phyloP scores from a whole-genome alignment of 768 basidiomycete genomes.

The Mrakia hoshinonis region DNA sequence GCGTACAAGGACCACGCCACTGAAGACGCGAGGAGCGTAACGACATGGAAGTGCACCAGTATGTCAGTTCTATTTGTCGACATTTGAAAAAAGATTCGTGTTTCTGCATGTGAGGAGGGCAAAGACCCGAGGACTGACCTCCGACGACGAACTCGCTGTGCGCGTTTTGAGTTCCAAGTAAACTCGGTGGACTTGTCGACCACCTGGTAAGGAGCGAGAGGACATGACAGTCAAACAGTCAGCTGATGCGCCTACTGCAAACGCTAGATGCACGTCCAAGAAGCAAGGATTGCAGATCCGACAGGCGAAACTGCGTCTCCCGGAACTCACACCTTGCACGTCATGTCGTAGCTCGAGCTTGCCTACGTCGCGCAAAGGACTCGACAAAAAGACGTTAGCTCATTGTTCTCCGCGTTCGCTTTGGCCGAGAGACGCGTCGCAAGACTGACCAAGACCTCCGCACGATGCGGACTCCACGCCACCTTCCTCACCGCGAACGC shows the following conservation, averaged over 20 bases:
- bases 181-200: conserved; percentile 53
- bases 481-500: conserved; percentile 19
- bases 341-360: conserved; percentile 85
- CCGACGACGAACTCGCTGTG: conserved; percentile 95
- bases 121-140: conserved; percentile 41
- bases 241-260: too few relatives aligned
- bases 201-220: conserved; percentile 48
- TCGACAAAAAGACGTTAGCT: too few relatives aligned
- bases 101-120: background rate
- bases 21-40: too few relatives aligned
- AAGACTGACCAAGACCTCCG: conserved; percentile 1
- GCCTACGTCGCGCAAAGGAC: conserved; percentile 36
- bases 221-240: conserved; percentile 10
- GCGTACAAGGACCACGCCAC: too few relatives aligned
- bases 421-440: too few relatives aligned
- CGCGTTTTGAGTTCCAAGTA: conserved; percentile 46
- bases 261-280: too few relatives aligned
- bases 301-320: background rate
- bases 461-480: conserved; percentile 17
- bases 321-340: conserved; percentile 68
- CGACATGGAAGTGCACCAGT: too few relatives aligned
- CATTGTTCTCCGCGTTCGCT: too few relatives aligned
- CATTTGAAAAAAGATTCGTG: background rate
- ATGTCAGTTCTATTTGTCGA: background rate
- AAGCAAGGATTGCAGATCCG: background rate